Evolutionary conservation across 805 yeast species (phyloP), one percentile per base, ranked within the genome.

Genomic region (Candida incommunis): DNA sequence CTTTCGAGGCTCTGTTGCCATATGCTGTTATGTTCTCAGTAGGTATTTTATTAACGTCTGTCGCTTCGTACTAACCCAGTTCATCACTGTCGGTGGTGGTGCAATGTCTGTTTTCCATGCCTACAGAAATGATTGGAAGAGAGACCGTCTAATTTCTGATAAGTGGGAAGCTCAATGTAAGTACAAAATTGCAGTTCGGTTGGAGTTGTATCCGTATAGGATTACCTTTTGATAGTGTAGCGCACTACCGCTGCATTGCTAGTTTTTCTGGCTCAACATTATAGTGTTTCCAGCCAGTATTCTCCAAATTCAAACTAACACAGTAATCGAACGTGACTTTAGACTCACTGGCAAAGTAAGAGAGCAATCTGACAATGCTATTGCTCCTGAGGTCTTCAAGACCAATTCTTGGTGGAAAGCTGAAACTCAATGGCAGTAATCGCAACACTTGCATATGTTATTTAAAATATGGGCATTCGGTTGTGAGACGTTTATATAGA

Each of bases 371-470:
- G 77, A 75, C 50, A 72, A 68, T 40, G 73, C 87, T 4, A 64
- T 71, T 35, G 94, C 94, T 3, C 86, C 87, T 31, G 88, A 80
- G 49, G 72, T 70, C 25, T 84, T 85, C 71, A 82, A 79, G 65
- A 77, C 83, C n/a, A 77, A 74, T 59, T 72, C 82, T n/a, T 52
- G 53, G 41, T 64, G 69, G 68, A 60, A 59, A 61, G 54, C 55
- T 31, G 48, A 50, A 35, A 50, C 48, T 18, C 37, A 31, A 18
- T 31, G 37, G 18, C 40, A 13, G 18, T 27, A 27, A 7, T 11
- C 13, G 23, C 43, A n/a, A 41, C 40, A 15, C 29, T 3, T 25
- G 7, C 11, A 25, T 25, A 25, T 31, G 27, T 25, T 25, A 31
- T 31, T 31, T 31, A 31, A 31, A 31, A 31, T 31, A 31, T 7